Evolutionary conservation across 208 protist genomes (phyloP).

Genomic region (Trypanosoma congolense): DNA sequence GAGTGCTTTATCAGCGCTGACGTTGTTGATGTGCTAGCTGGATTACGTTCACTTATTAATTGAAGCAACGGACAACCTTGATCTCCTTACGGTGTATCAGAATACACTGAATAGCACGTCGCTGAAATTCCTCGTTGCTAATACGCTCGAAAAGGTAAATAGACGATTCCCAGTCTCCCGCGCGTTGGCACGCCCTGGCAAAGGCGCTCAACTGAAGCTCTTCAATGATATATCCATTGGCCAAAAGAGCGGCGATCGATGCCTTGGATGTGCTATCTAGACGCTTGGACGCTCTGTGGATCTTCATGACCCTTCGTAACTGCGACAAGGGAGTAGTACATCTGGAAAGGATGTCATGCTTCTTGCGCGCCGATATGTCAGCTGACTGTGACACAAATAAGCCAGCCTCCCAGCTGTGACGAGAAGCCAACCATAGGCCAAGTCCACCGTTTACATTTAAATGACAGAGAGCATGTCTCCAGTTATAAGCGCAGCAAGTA

Average conservation of each 20-base stretch:
- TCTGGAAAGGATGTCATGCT: slow-evolving; percentile 35
- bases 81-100: slow-evolving; percentile 16
- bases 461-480: slow-evolving; percentile 31
- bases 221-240: slow-evolving; percentile 43
- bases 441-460: slow-evolving; percentile 14
- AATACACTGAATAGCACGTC: slow-evolving; percentile 31
- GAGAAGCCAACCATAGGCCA: slow-evolving; percentile 46
- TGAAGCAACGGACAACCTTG: slow-evolving; percentile 3
- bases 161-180: slow-evolving; percentile 40
- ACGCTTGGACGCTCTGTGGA: slow-evolving; percentile 10
- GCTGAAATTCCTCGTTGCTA: slow-evolving; percentile 51
- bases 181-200: slow-evolving; percentile 35
- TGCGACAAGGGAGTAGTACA: slow-evolving; percentile 20
- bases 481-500: slow-evolving; percentile 37
- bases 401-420: slow-evolving; percentile 40
- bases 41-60: slow-evolving; percentile 8
- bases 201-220: slow-evolving; percentile 60
- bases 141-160: slow-evolving; percentile 53
- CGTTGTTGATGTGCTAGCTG: slow-evolving; percentile 14
- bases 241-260: slow-evolving; percentile 36
- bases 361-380: slow-evolving; percentile 8
- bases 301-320: slow-evolving; percentile 20
- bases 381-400: slow-evolving; percentile 14
- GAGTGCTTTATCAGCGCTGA: slow-evolving; percentile 23
- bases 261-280: slow-evolving; percentile 19